These are phyloP conservation scores for Ustulina deusta DNA, from an alignment of 2,329 filamentous ascomycete species.

Conservation along the genomic window DNA sequence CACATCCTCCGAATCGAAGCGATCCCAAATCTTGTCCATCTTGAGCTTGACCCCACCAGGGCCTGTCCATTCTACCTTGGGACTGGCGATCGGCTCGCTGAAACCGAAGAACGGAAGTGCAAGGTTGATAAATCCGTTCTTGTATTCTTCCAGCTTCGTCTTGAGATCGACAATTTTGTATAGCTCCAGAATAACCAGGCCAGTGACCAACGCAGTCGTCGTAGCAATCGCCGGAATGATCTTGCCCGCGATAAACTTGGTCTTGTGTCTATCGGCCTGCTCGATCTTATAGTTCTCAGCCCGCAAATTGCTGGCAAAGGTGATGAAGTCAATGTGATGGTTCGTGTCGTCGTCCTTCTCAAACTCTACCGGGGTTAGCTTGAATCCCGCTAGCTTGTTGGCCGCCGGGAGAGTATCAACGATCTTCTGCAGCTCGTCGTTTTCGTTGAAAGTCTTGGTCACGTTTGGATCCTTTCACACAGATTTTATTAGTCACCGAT, in stretches of 20 bases:
- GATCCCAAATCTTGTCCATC: slow-evolving; percentile 98
- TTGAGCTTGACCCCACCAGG: slow-evolving; percentile 77
- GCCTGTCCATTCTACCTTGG: slow-evolving; percentile 90
- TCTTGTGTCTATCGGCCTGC: slow-evolving; percentile 93
- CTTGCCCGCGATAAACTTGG: slow-evolving; percentile 99
- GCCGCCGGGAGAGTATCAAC: slow-evolving; percentile 79
- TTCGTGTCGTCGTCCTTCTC: slow-evolving; percentile 99
- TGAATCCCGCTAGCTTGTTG: slow-evolving; percentile 86
- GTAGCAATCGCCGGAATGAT: slow-evolving; percentile 99
- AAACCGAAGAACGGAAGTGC: slow-evolving; percentile 98
- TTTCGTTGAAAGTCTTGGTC: slow-evolving; percentile 81
- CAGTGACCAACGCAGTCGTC: slow-evolving; percentile 94
- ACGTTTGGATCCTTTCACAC: slow-evolving; percentile 80
- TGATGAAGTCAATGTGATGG: slow-evolving; percentile 99
- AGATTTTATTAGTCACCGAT: slow-evolving; percentile 23
- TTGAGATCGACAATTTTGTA: slow-evolving; percentile 98
- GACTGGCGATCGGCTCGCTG: slow-evolving; percentile 93
- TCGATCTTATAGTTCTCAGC: slow-evolving; percentile 99
- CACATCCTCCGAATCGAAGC: slow-evolving; percentile 90
- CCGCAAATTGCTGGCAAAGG: slow-evolving; percentile 93
- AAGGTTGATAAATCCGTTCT: slow-evolving; percentile 98
- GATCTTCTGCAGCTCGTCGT: slow-evolving; percentile 79
- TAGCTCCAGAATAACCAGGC: slow-evolving; percentile 89
- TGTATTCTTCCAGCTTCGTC: slow-evolving; percentile 97
- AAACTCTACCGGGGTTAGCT: slow-evolving; percentile 92